A percentile compares a stretch with the other conserved stretches of the same genome.
Evolutionary conservation across 2,329 filamentous ascomycete species (phyloP).

Genomic region (Drechslerella coelobrocha): DNA sequence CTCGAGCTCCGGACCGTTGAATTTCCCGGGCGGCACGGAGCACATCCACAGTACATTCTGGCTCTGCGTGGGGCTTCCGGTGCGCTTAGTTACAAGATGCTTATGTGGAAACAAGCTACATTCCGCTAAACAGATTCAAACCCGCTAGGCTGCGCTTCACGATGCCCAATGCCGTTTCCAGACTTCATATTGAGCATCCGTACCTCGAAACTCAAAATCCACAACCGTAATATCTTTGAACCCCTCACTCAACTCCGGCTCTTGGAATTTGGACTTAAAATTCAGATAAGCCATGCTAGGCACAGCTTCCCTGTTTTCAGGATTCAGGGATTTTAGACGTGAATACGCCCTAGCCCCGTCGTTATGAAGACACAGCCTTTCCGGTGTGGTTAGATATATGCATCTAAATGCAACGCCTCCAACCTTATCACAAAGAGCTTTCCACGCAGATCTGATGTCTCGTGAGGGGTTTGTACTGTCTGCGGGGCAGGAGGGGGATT

Average conservation of each 20-base stretch:
- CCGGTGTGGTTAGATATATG: constrained; percentile 78
- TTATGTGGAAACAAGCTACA: neutral
- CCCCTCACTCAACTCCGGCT: constrained; percentile 76
- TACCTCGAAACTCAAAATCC: constrained; percentile 69
- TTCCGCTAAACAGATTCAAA: neutral
- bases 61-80: no score
- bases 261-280: constrained; percentile 75
- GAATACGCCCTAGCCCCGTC: constrained; percentile 70
- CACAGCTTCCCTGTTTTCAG: constrained; percentile 75
- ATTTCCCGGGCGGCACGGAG: no score
- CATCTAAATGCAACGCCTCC: constrained; percentile 79
- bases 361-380: constrained; percentile 80
- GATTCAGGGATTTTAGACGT: constrained; percentile 65
- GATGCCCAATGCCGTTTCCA: constrained; percentile 45
- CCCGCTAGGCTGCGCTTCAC: neutral
- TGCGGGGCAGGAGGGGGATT: constrained; percentile 57
- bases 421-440: constrained; percentile 71
- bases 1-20: no score
- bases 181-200: constrained; percentile 34
- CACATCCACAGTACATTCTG: no score
- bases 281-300: constrained; percentile 81
- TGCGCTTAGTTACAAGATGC: neutral
- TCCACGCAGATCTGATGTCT: constrained; percentile 79
- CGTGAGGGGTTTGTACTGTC: constrained; percentile 95
- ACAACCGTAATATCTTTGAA: constrained; percentile 80